Conservation (phyloP, 2,329 filamentous ascomycete genomes). For the Cladorrhinum sp. region DNA sequence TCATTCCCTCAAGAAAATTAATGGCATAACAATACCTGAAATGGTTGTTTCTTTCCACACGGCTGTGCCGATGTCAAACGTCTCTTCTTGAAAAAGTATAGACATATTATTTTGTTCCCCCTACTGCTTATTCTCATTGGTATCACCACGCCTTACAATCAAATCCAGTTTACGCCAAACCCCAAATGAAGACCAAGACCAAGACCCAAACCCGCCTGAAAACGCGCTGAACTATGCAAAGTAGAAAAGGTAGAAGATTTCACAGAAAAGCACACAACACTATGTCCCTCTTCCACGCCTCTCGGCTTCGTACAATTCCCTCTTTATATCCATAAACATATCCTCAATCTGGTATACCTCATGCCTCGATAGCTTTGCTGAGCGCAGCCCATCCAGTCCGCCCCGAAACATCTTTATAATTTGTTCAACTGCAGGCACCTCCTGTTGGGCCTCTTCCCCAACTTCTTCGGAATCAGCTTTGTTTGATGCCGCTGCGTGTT, state of each 20-base stretch:
- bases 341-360: constrained; percentile 73
- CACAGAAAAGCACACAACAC: neutral
- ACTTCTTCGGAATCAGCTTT: neutral
- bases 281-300: constrained; percentile 48
- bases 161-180: neutral
- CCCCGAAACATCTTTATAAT: constrained; percentile 52
- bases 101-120: too few relatives aligned
- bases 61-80: too few relatives aligned
- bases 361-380: constrained; percentile 57
- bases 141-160: too few relatives aligned
- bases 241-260: constrained; percentile 4
- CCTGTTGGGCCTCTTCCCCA: neutral
- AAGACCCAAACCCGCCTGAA: neutral
- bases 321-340: constrained; percentile 73
- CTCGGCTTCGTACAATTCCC: constrained; percentile 69
- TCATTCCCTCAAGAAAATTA: too few relatives aligned
- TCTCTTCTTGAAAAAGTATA: too few relatives aligned
- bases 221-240: constrained; percentile 18
- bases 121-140: neutral
- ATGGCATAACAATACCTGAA: too few relatives aligned
- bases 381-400: constrained; percentile 58
- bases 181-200: neutral
- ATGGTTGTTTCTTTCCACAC: too few relatives aligned
- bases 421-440: constrained; percentile 9
- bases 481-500: neutral